Base-by-base conservation (phyloP, 345 rosid genomes). In the Mercurialis annua region DNA sequence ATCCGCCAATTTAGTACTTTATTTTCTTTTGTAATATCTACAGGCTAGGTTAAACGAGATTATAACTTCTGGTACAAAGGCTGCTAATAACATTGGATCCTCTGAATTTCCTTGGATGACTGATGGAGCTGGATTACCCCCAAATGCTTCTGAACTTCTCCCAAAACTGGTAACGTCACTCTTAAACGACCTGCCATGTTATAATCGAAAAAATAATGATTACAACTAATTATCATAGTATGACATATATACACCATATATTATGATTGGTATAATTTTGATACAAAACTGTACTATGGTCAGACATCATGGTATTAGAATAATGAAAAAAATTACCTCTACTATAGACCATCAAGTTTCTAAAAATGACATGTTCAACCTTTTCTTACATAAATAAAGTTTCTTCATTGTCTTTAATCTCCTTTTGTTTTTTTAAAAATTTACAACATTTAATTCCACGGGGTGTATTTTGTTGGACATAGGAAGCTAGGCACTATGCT, bases 121-220 rank as follows among this genome's bases (percentile, higher is more conserved):
- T 64, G 98, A 95, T 86, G 99, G 98, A 68, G 96, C 84, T 83
- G 98, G 99, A 70, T 76, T 95, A 59, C 96, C 98, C 65, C 73
- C 86, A 60, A 86, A 88, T 64, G 98, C 96, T 44, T 75, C 81
- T 57, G 84, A 92, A 79, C 88, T 81, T 81, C 87, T 90, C 73
- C 87, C 84, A 57, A 80, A 80, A 78, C 49, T 95, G 94, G 99
- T 91, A 82, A 72, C 21, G 58, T 34, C 17, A 4, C 33, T 63
- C 56, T 38, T 36, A 15, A 55, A 38, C 36, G 40, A 51, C 44
- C 44, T 7, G 10, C n/a, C 21, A 47, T 47, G 51, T 5, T 17
- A 10, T n/a, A 0, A 47, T 17, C 8, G 1, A 4, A 4, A 17
- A 2, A n/a, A 5, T 44, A 15, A 44, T 12, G 21, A 2, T 47